Conservation (phyloP, 2,329 filamentous ascomycete species). For the Pseudogymnoascus sp. region DNA sequence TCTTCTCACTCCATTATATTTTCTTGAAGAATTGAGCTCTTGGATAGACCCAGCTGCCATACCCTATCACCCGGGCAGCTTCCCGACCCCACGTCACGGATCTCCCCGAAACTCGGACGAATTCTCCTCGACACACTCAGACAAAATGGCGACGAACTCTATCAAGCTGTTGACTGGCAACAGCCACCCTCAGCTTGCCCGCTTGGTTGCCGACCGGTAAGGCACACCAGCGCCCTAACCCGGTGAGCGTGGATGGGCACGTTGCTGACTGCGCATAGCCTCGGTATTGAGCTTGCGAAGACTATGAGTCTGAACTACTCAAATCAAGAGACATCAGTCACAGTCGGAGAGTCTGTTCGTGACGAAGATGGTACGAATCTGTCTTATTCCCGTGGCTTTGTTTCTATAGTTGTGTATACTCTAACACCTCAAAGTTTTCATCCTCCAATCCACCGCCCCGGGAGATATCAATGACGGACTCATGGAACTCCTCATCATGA, state of each 20-base stretch:
- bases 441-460: constrained; percentile 88
- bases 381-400: constrained; percentile 12
- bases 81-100: constrained; percentile 3
- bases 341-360: constrained; percentile 90
- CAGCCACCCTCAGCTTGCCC: constrained; percentile 66
- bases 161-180: constrained; percentile 72
- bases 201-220: constrained; percentile 61
- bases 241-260: background rate
- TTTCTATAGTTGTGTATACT: constrained; percentile 17
- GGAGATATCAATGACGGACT: constrained; percentile 97
- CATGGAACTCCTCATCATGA: constrained; percentile 98
- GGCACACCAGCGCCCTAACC: constrained; percentile 16
- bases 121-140: background rate
- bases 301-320: constrained; percentile 79
- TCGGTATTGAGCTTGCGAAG: constrained; percentile 72
- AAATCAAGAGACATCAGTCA: constrained; percentile 83
- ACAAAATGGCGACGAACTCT: constrained; percentile 61
- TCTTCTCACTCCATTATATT: background rate
- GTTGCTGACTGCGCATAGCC: constrained; percentile 39
- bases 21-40: constrained; percentile 3
- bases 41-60: background rate
- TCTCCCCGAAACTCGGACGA: constrained; percentile 2
- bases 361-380: constrained; percentile 72
- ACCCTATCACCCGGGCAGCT: background rate
- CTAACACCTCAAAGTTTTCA: constrained; percentile 62